phyloP scores from a whole-genome alignment of 1,284 basidiomycete genomes.

The Austroboletus sp. region DNA sequence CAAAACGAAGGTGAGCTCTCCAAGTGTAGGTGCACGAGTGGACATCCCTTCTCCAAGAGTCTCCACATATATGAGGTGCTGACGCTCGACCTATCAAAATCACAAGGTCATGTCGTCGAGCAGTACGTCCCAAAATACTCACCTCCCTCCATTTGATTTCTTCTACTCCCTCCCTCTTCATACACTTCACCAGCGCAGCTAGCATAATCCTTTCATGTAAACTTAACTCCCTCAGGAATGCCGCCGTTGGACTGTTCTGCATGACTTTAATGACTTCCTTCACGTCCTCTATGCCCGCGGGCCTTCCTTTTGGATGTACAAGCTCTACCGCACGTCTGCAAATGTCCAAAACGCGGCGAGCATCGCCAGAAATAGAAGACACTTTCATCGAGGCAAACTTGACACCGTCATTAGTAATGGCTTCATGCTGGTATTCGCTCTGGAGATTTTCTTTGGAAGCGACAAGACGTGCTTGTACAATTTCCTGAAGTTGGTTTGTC shows the following conservation, averaged over 20 bases:
- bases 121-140: constrained; percentile 18
- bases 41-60: constrained; percentile 50
- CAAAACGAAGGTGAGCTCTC: constrained; percentile 56
- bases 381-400: constrained; percentile 89
- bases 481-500: constrained; percentile 74
- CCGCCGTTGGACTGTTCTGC: constrained; percentile 86
- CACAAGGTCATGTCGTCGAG: constrained; percentile 5
- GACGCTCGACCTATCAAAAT: constrained; percentile 50
- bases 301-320: constrained; percentile 45
- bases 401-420: constrained; percentile 74
- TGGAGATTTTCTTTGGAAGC: constrained; percentile 48
- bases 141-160: constrained; percentile 84
- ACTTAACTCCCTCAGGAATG: constrained; percentile 74
- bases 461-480: constrained; percentile 75
- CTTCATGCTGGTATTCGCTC: constrained; percentile 36
- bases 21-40: constrained; percentile 44
- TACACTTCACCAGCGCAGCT: constrained; percentile 78
- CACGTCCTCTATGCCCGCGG: constrained; percentile 71
- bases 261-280: constrained; percentile 79
- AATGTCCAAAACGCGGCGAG: constrained; percentile 87
- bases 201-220: constrained; percentile 86
- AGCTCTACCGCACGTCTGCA: constrained; percentile 86
- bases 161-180: constrained; percentile 78
- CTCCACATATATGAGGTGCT: constrained; percentile 59
- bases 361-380: constrained; percentile 90